Base-by-base conservation (phyloP, 2,329 filamentous ascomycete genomes). In the Nothomitra cinnamomea region DNA sequence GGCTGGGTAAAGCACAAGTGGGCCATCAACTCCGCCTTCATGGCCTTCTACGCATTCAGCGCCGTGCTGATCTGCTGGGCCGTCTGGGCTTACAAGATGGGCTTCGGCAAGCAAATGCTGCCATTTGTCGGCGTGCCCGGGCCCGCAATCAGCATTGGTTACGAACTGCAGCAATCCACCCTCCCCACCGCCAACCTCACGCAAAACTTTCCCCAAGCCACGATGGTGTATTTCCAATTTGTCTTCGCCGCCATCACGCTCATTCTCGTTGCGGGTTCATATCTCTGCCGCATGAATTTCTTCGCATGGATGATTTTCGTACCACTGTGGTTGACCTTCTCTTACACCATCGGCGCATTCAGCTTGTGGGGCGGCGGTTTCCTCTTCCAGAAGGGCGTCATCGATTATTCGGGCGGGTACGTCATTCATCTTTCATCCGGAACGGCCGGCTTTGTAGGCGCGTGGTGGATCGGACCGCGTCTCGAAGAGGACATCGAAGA, bases 141-240 rank as follows among this genome's bases (percentile, higher is more conserved):
- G 43, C 71, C 70, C 3, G 66, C 72, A 4, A 58, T 75, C 25
- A 65, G 64, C 13, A 73, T 74, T 60, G 62, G 67, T 55, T 64
- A 66, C 56, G 64, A 72, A 59, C 66, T 75, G 32, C 57, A 55
- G 13, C 72, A 73, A 59, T 68, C 69, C 1, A 54, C 56, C 21
- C 61, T 74, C 1, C 71, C 71, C 2, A 66, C 68, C 19, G 68
- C 72, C 5, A 64, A 58, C n/a, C 51, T 71, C 19, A 59, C 57
- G 5, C 66, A 70, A 52, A 65, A 67, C 56, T 74, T 71, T 56
- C 70, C 70, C 0, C 62, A 70, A 53, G 64, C 67, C 3, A 74
- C 72, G 2, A 75, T 75, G 72, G 63, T 74, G 0, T 75, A 75
- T 60, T 75, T 75, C 63, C 72, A 75, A 57, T 75, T 74, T 57